Percentiles rank a stretch among this genome's conserved stretches.
Evolutionary conservation across 2,329 filamentous ascomycete genomes (phyloP).

Genomic region (Stemphylium lycopersici): DNA sequence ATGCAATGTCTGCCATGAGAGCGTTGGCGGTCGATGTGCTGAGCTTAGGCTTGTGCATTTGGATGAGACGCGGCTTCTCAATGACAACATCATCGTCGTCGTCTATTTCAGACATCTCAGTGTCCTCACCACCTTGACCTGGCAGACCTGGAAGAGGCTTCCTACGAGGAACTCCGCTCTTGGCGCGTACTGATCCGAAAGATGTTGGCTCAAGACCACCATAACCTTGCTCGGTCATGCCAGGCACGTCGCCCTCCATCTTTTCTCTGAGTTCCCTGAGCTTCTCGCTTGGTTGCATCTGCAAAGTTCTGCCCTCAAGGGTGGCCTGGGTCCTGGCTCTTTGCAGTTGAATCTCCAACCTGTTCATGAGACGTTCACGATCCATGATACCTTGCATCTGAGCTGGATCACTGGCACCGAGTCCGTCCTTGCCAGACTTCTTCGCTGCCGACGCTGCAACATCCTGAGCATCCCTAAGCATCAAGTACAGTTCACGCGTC

Average conservation of each 20-base stretch:
- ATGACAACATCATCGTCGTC: slow-evolving; percentile 67
- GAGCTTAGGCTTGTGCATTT: slow-evolving; percentile 75
- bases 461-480: slow-evolving; percentile 96
- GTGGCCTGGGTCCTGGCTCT: slow-evolving; percentile 98
- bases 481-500: slow-evolving; percentile 94
- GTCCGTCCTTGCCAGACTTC: slow-evolving; percentile 58
- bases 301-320: slow-evolving; percentile 89
- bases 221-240: slow-evolving; percentile 50
- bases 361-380: slow-evolving; percentile 88
- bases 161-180: slow-evolving; percentile 48
- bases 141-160: slow-evolving; percentile 46
- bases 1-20: slow-evolving; percentile 73
- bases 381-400: slow-evolving; percentile 93
- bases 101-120: slow-evolving; percentile 37
- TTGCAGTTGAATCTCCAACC: slow-evolving; percentile 93
- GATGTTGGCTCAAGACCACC: slow-evolving; percentile 71
- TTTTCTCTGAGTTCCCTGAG: slow-evolving; percentile 89
- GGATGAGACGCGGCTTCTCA: slow-evolving; percentile 79
- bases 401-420: slow-evolving; percentile 69
- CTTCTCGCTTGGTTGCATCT: slow-evolving; percentile 84
- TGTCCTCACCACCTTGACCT: slow-evolving; percentile 47
- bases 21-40: slow-evolving; percentile 67
- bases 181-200: slow-evolving; percentile 57
- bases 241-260: slow-evolving; percentile 74
- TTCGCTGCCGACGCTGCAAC: slow-evolving; percentile 88